These are phyloP conservation scores for Trebouxia sp. DNA, from an alignment of 139 green algal genomes.

Conservation along the genomic window DNA sequence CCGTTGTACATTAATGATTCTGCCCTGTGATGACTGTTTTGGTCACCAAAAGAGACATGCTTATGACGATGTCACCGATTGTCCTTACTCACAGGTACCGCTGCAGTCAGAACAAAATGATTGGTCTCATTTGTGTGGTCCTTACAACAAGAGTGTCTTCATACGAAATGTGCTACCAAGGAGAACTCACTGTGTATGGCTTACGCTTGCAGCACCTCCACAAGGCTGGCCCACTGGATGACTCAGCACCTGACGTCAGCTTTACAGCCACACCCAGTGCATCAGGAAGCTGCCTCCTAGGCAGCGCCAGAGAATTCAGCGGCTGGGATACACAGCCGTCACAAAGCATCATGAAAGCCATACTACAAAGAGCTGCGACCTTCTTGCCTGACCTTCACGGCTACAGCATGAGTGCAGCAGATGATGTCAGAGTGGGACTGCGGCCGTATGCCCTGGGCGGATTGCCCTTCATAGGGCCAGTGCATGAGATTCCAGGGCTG, in stretches of 20 bases:
- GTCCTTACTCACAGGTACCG: too few relatives aligned
- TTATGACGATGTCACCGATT: too few relatives aligned
- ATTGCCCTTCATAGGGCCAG: slow-evolving; percentile 57
- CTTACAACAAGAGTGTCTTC: too few relatives aligned
- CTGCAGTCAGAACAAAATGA: too few relatives aligned
- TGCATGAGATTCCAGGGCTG: slow-evolving; percentile 53
- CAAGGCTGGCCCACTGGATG: background rate
- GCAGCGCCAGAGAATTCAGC: slow-evolving; percentile 65
- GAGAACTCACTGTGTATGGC: background rate
- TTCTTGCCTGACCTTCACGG: slow-evolving; percentile 62
- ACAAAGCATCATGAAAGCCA: slow-evolving; percentile 51
- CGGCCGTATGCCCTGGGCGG: slow-evolving; percentile 61
- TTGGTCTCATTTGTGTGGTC: too few relatives aligned
- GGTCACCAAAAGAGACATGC: too few relatives aligned
- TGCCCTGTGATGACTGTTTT: too few relatives aligned
- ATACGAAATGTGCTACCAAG: background rate
- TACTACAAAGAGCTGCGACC: slow-evolving; percentile 53
- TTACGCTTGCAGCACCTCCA: slow-evolving; percentile 34
- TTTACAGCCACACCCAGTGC: slow-evolving; percentile 77
- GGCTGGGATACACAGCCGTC: slow-evolving; percentile 42
- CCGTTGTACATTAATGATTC: too few relatives aligned
- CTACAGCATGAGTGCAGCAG: background rate
- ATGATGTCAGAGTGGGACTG: slow-evolving; percentile 52
- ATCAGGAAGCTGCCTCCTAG: slow-evolving; percentile 61
- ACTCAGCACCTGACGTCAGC: slow-evolving; percentile 59